Base-by-base conservation (phyloP, 2,329 filamentous ascomycete genomes). In the Aspergillus brunneoviolaceus region DNA sequence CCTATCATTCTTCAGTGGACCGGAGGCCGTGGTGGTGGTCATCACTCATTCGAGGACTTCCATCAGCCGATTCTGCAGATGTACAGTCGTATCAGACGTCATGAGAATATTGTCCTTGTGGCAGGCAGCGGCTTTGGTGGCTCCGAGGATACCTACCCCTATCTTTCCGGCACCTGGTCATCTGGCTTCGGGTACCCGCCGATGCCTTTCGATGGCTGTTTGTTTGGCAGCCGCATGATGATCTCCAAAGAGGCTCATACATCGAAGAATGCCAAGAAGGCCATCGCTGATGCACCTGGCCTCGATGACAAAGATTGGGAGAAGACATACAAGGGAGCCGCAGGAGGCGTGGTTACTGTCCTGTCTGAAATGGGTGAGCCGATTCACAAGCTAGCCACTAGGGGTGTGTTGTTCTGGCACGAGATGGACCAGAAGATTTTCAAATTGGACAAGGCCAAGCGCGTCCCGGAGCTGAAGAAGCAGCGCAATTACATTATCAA, bases 391-490 rank as follows among this genome's bases (percentile, higher is more conserved):
- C 86, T 99, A 61, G 96, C 95, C 16, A 99, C 95, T 52, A 90
- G 96, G 60, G 95, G 95, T 85, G 93, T 99, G 51, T 83, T 87
- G 57, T 96, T 99, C 83, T 99, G 95, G 95, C 89, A 92, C 53
- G 96, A 99, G 80, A 96, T 99, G 92, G 95, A 99, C 73, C 87
- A 96, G 77, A 97, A 96, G 80, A 98, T 99, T 71, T 99, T 99
- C 82, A 90, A 87, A 73, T 82, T 99, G 52, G 93, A 96, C 78
- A 97, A 96, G 82, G 92, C 94, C 72, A 96, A 97, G 83, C 89
- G 92, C 48, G 82, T 96, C 23, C 84, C 89, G 2, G 92, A 95
- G 79, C 84, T 97, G 48, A 91, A 92, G 82, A 96, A 95, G 81
- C 89, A 90, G 73, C 89, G 91, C 55, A 88, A 91, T 52, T 89